A percentile compares a stretch with the other conserved stretches of the same genome.
phyloP scores from a whole-genome alignment of 805 yeast genomes.

The Candida rishiriensis region DNA sequence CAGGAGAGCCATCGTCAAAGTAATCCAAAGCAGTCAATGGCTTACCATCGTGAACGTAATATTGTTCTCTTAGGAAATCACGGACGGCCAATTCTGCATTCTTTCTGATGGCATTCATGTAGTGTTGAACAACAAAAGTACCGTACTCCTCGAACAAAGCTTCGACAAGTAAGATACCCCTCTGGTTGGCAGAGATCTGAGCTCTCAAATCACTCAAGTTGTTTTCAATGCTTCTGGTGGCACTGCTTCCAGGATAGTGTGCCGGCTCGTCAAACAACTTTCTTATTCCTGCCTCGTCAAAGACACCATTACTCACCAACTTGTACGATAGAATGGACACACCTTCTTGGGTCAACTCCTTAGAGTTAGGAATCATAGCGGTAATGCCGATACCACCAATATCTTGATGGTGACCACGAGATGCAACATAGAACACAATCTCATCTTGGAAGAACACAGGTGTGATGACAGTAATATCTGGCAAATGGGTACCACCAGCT shows the following conservation, averaged over 20 bases:
- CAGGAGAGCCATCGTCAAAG: conserved; percentile 54
- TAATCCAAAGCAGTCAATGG: conserved; percentile 40
- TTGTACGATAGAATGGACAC: conserved; percentile 48
- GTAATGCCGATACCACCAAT: conserved; percentile 56
- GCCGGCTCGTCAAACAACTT: conserved; percentile 43
- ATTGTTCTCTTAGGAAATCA: conserved; percentile 34
- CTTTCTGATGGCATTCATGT: conserved; percentile 40
- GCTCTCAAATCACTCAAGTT: conserved; percentile 45
- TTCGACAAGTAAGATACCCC: conserved; percentile 40
- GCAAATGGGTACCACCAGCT: conserved; percentile 41
- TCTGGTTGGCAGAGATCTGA: conserved; percentile 44
- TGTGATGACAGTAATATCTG: conserved; percentile 50
- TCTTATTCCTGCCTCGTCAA: conserved; percentile 47
- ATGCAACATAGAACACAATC: conserved; percentile 48
- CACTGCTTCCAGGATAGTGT: conserved; percentile 47
- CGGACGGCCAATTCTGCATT: conserved; percentile 42
- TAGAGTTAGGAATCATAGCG: conserved; percentile 50
- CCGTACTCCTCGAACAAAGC: conserved; percentile 39
- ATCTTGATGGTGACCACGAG: conserved; percentile 58
- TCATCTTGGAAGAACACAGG: conserved; percentile 43
- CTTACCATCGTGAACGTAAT: conserved; percentile 27
- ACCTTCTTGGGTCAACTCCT: conserved; percentile 49
- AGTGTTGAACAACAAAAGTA: conserved; percentile 34
- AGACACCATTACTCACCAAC: conserved; percentile 41
- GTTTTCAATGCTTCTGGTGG: conserved; percentile 48